Conservation (phyloP, 306 rosid species). For the Alnus glutinosa region DNA sequence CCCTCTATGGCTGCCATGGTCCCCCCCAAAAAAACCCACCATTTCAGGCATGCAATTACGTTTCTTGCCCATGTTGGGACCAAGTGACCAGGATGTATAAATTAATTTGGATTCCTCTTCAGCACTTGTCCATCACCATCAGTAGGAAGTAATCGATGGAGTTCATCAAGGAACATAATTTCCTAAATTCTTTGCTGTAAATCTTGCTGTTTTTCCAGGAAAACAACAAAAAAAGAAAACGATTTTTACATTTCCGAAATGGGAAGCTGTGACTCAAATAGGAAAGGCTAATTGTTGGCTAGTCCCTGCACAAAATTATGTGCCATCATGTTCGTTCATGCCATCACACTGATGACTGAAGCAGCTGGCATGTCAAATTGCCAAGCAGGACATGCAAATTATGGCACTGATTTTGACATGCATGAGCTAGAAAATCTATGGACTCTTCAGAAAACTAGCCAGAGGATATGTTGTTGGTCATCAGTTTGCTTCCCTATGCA, state of each 20-base stretch:
- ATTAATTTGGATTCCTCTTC: background rate
- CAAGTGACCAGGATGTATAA: background rate
- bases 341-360: constrained; percentile 20
- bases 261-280: background rate
- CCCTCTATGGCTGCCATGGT: background rate
- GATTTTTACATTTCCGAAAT: background rate
- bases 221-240: background rate
- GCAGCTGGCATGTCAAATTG: background rate
- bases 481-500: no score
- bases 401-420: constrained; percentile 24
- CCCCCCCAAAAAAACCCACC: background rate
- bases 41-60: background rate
- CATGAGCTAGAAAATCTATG: constrained; percentile 7
- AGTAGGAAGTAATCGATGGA: background rate
- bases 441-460: background rate
- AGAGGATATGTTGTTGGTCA: no score
- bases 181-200: background rate
- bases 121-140: background rate
- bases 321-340: constrained; percentile 31
- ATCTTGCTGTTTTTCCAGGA: background rate
- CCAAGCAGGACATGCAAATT: constrained; percentile 2
- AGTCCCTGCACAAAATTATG: constrained; percentile 16
- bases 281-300: constrained; percentile 9
- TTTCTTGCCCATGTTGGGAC: background rate
- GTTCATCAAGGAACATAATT: background rate